Evolutionary conservation across 2,329 filamentous ascomycete species (phyloP).

Genomic region (Ophiosphaerella narmari): DNA sequence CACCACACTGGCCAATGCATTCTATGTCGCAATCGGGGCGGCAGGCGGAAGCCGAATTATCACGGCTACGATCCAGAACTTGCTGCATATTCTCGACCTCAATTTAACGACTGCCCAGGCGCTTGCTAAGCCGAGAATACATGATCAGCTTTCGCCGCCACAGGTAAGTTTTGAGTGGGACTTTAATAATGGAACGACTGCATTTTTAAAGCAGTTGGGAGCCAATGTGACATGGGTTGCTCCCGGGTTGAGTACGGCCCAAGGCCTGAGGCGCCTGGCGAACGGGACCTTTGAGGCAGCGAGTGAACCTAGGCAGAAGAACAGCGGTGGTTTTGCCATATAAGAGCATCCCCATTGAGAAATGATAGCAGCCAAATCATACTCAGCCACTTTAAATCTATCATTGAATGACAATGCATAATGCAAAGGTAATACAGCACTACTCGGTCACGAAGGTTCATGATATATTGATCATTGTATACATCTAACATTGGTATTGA

Average conservation of each 20-base stretch:
- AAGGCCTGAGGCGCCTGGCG: constrained; percentile 65
- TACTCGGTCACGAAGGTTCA: no score
- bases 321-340: constrained; percentile 68
- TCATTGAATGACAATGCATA: no score
- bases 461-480: no score
- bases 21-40: constrained; percentile 73
- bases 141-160: constrained; percentile 82
- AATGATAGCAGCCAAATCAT: not conserved
- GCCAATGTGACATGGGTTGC: constrained; percentile 75
- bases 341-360: constrained; percentile 22
- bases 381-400: not conserved
- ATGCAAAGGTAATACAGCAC: no score
- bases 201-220: constrained; percentile 65
- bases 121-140: constrained; percentile 69
- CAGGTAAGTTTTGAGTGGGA: constrained; percentile 67
- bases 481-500: no score
- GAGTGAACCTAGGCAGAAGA: constrained; percentile 73
- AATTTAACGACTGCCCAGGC: constrained; percentile 64
- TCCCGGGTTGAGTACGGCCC: constrained; percentile 68
- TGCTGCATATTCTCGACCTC: constrained; percentile 74
- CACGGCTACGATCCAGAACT: constrained; percentile 73
- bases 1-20: constrained; percentile 47
- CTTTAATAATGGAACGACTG: constrained; percentile 68
- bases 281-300: constrained; percentile 79
- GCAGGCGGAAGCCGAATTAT: constrained; percentile 85